Evolutionary conservation across 495 filamentous ascomycete species (phyloP).

Genomic region (Daldinia caldariorum): DNA sequence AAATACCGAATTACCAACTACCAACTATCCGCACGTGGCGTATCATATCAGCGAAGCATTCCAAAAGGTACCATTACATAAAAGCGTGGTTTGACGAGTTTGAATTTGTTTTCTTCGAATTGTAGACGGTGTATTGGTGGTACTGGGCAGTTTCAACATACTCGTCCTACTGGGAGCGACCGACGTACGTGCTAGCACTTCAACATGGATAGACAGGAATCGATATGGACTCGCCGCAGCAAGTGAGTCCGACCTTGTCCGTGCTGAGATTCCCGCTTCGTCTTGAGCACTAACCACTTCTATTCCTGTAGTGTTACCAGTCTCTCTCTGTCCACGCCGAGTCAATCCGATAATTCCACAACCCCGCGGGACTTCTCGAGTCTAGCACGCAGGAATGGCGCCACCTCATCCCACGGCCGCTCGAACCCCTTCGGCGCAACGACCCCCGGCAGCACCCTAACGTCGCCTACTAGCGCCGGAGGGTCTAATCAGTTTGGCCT

Average conservation of each 20-base stretch:
- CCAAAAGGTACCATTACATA: background rate
- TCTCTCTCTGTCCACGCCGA: conserved; percentile 83
- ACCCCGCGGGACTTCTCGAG: conserved; percentile 65
- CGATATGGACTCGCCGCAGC: conserved; percentile 88
- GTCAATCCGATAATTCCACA: conserved; percentile 69
- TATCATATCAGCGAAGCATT: conserved; percentile 15
- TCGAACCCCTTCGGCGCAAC: conserved; percentile 87
- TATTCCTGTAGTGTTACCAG: conserved; percentile 74
- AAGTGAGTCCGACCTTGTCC: conserved; percentile 70
- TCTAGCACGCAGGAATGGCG: conserved; percentile 59
- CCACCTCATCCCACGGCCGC: conserved; percentile 79
- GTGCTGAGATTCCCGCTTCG: background rate
- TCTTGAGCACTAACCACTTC: conserved; percentile 22
- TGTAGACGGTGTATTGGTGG: conserved; percentile 27
- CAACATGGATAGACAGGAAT: conserved; percentile 54
- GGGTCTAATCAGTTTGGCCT: conserved; percentile 94
- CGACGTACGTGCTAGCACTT: conserved; percentile 26
- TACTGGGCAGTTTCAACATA: conserved; percentile 39
- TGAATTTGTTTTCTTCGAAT: conserved; percentile 12
- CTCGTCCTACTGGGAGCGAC: conserved; percentile 36
- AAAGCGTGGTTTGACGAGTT: background rate
- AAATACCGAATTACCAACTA: background rate
- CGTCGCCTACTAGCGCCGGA: conserved; percentile 86
- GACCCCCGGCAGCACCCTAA: conserved; percentile 71
- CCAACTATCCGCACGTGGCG: conserved; percentile 7